A percentile compares a stretch with the other conserved stretches of the same genome.
Evolutionary conservation across 192 early-diverging fungal species (phyloP).

Genomic region (Rhizophagus sp.): DNA sequence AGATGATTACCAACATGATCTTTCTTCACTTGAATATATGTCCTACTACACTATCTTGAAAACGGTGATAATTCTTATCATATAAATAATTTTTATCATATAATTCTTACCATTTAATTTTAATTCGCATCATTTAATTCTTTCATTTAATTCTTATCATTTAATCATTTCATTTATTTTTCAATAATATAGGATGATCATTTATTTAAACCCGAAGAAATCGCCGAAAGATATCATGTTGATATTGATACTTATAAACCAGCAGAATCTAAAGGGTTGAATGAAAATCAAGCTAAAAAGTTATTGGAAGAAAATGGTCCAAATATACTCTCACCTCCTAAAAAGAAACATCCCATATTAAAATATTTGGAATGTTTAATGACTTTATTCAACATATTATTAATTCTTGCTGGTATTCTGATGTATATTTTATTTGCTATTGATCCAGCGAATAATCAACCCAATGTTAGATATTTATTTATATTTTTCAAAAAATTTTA

Average conservation of each 20-base stretch:
- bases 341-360: slow-evolving; percentile 72
- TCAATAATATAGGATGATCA: slow-evolving; percentile 50
- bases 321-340: slow-evolving; percentile 87
- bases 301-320: slow-evolving; percentile 74
- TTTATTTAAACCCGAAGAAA: slow-evolving; percentile 44
- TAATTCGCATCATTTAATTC: neutral
- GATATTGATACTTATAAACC: slow-evolving; percentile 62
- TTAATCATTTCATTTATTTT: neutral
- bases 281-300: slow-evolving; percentile 57
- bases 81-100: too few species aligned
- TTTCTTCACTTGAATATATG: too few species aligned
- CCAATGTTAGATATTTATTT: slow-evolving; percentile 62
- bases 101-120: too few species aligned
- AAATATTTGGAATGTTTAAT: slow-evolving; percentile 76
- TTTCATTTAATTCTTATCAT: neutral
- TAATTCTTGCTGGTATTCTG: slow-evolving; percentile 82
- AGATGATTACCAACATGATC: too few species aligned
- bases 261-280: slow-evolving; percentile 69
- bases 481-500: neutral
- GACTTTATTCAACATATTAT: slow-evolving; percentile 87
- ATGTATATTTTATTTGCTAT: slow-evolving; percentile 81
- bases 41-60: too few species aligned
- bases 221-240: slow-evolving; percentile 42
- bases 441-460: slow-evolving; percentile 72
- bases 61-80: too few species aligned